Evolutionary conservation across 1,284 basidiomycete genomes (phyloP), one percentile per base, ranked within the genome.

Genomic region (Rhodotorula sp.): DNA sequence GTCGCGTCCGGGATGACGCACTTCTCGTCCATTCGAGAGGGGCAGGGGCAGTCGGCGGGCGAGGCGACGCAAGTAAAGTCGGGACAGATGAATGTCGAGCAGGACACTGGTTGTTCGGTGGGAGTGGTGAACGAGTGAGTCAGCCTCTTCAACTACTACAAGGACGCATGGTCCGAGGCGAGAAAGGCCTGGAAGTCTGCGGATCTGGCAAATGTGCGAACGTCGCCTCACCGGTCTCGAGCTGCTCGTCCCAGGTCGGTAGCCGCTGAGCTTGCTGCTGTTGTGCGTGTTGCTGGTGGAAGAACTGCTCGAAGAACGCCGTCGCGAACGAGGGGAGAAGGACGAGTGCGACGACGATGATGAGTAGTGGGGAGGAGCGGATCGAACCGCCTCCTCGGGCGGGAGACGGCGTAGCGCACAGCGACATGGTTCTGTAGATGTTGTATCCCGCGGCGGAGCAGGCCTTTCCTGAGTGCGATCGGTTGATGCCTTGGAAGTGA

Each of bases 1-100:
- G 89, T 88, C 56, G 89, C 90, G 4, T 94, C 91, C n/a, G 91
- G 92, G 67, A 87, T 84, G 44, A 91, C 91, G 79, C 95, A 95
- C 66, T 94, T 92, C 17, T 95, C 75, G 79, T 95, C 93, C 82
- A 93, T 22, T 4, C 26, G 17, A 14, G n/a, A 46, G 3, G 69
- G 69, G 56, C 69, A 70, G 3, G 57, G 44, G 66, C 69, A 70
- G 15, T 54, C 61, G 2, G 30, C 26, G 10, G 69, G 69, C 1
- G 60, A 12, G 0, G 61, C 18, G 45, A 30, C 66, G 65, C 69
- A 70, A 12, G 60, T 8, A 29, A 70, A 51, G 29, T 54, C 49
- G 33, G 69, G 65, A 33, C 69, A 70, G 24, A 70, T 29, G 58
- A 53, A 70, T 1, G 48, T 17, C 5, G 57, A 4, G 61, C 69